phyloP scores from a whole-genome alignment of 2,329 filamentous ascomycete species.

The Aureobasidium subglaciale region DNA sequence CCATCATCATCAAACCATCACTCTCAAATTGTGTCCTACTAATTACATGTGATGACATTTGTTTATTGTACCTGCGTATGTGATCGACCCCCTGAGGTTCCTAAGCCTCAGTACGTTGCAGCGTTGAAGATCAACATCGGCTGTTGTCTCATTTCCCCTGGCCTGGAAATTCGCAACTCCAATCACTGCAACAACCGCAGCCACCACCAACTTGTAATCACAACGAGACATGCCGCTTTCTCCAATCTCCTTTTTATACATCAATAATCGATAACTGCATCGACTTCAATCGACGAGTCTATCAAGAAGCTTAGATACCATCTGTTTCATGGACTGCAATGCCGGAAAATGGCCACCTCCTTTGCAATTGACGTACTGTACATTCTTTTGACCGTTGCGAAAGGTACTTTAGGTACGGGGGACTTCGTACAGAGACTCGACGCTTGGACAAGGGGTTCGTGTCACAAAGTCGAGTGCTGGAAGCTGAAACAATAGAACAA shows the following conservation, averaged over 20 bases:
- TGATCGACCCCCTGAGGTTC: background rate
- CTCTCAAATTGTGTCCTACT: background rate
- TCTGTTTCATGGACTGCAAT: background rate
- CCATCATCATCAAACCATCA: background rate
- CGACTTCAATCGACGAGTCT: background rate
- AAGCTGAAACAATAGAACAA: background rate
- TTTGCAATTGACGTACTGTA: background rate
- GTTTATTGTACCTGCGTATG: background rate
- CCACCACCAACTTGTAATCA: background rate
- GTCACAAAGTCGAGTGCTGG: background rate
- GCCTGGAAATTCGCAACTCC: background rate
- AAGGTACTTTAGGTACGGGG: too few species aligned
- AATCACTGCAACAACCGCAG: slow-evolving; percentile 9
- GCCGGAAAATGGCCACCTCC: background rate
- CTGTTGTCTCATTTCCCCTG: slow-evolving; percentile 11
- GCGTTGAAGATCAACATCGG: background rate
- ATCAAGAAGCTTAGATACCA: background rate
- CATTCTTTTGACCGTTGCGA: background rate
- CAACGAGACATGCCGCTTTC: background rate
- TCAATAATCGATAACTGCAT: background rate
- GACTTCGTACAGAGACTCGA: too few species aligned
- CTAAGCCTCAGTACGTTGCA: background rate
- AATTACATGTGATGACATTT: background rate
- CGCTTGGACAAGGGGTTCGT: background rate
- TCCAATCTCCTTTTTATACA: background rate